phyloP scores from a whole-genome alignment of 371 early-diverging fungal genomes.

The Choanephora cucurbitarum region DNA sequence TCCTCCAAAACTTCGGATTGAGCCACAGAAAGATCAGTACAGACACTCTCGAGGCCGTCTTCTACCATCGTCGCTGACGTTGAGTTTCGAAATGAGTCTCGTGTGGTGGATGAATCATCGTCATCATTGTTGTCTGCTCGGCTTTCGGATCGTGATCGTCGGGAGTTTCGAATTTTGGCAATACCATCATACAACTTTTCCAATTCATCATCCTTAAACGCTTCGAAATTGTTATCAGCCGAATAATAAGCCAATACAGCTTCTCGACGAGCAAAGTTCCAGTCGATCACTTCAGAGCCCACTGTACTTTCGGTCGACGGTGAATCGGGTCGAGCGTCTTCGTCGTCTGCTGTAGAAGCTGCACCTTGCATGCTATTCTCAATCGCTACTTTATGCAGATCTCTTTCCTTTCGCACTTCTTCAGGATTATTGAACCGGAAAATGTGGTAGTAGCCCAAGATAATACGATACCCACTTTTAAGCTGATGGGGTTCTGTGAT shows the following conservation, averaged over 20 bases:
- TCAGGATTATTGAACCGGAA: constrained; percentile 89
- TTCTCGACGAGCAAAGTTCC: constrained; percentile 79
- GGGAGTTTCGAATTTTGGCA: constrained; percentile 51
- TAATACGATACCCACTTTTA: constrained; percentile 78
- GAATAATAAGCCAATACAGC: constrained; percentile 57
- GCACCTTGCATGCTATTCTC: constrained; percentile 21
- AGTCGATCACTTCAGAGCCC: constrained; percentile 70
- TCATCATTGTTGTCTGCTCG: constrained; percentile 44
- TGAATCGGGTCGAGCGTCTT: constrained; percentile 51
- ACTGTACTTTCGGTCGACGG: constrained; percentile 54
- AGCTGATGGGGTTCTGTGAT: constrained; percentile 62
- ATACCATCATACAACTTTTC: constrained; percentile 62
- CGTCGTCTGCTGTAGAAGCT: constrained; percentile 7
- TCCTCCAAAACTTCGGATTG: constrained; percentile 47
- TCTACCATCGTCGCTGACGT: constrained; percentile 35
- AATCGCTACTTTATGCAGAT: constrained; percentile 38
- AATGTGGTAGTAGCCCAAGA: constrained; percentile 81
- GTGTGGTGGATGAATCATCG: constrained; percentile 52
- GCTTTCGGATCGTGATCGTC: constrained; percentile 58
- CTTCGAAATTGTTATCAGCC: constrained; percentile 47
- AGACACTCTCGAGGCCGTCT: constrained; percentile 50
- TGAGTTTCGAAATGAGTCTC: constrained; percentile 50
- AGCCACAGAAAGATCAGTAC: constrained; percentile 39
- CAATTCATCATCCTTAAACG: constrained; percentile 61
- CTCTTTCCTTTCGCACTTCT: constrained; percentile 77